Evolutionary conservation across 352 stramenopile genomes (phyloP), one percentile per base, ranked within the genome.

Genomic region (Phytophthora sp.): DNA sequence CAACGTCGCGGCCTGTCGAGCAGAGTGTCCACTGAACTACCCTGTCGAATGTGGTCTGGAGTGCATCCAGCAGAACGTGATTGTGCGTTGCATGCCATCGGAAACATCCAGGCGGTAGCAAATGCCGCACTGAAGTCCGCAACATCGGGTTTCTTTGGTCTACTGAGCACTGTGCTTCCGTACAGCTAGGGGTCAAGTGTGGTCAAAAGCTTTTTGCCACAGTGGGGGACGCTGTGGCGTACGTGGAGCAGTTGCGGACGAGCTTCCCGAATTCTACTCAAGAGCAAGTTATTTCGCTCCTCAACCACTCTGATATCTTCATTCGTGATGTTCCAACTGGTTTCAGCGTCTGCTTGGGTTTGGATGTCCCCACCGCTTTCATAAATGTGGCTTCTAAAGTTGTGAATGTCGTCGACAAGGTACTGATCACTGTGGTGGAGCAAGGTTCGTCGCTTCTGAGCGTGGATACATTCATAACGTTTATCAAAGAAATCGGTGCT

Each of bases 41-140:
- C 81, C 83, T 1, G 83, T 92, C 2, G 48, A 86, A 27, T 92
- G 80, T 34, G 83, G 77, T 58, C 84, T 86, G 72, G 80, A 92
- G 60, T 90, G 83, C 35, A 75, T 92, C 41, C 77, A 72, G 2
- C 80, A 90, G 42, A 90, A 82, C 54, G 61, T 11, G 79, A 89
- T 44, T 92, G 83, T 44, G 59, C 70, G 3, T 20, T 76, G 0
- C 70, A 78, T n/a, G 46, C 91, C 9, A 39, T 89, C 37, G 38
- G 28, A 17, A 89, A 91, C 55, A 30, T 86, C 23, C 59, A 60
- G 11, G 65, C 72, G 1, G 83, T 91, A 0, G 79, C 76, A 5
- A 76, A 58, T 0, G 77, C 79, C 1, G 81, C 77, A 5, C 20
- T 92, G n/a, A 87, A 76, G 24, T 58, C 62, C 4, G 79, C 75